phyloP scores from a whole-genome alignment of 139 green algal genomes.

The Closterium sp. region DNA sequence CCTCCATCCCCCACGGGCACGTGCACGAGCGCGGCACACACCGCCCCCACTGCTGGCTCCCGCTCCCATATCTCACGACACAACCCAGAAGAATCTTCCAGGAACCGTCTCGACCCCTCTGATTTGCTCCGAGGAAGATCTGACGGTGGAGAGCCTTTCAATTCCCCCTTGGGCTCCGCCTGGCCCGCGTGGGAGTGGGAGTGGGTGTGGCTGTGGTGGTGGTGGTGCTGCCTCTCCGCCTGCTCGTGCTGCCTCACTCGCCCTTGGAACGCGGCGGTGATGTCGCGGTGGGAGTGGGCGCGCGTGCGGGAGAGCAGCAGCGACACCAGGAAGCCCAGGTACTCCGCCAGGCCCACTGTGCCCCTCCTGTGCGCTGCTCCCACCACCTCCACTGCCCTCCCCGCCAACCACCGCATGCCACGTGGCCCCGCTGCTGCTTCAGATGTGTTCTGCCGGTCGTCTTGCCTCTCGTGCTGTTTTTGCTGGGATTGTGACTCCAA shows the following conservation, averaged over 20 bases:
- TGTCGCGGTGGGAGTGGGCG: neutral
- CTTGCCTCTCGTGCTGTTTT: neutral
- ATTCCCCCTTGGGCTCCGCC: neutral
- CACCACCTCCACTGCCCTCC: neutral
- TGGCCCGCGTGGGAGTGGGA: neutral
- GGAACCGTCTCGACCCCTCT: neutral
- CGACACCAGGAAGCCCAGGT: neutral
- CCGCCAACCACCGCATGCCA: neutral
- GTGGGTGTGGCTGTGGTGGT: neutral
- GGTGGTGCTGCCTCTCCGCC: neutral
- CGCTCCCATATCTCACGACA: neutral
- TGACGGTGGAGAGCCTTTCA: neutral
- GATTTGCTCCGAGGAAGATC: neutral
- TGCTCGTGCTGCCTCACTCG: neutral
- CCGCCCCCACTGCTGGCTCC: neutral
- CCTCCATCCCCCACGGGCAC: neutral
- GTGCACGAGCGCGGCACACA: neutral
- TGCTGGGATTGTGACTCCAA: neutral
- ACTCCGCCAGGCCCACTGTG: neutral
- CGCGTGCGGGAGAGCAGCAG: neutral
- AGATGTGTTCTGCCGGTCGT: neutral
- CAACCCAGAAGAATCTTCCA: neutral
- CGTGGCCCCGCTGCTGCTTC: neutral
- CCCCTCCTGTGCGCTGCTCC: too few relatives aligned
- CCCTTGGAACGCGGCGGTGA: neutral